phyloP scores from a whole-genome alignment of 495 filamentous ascomycete genomes.

The Geoglossum glabrum region DNA sequence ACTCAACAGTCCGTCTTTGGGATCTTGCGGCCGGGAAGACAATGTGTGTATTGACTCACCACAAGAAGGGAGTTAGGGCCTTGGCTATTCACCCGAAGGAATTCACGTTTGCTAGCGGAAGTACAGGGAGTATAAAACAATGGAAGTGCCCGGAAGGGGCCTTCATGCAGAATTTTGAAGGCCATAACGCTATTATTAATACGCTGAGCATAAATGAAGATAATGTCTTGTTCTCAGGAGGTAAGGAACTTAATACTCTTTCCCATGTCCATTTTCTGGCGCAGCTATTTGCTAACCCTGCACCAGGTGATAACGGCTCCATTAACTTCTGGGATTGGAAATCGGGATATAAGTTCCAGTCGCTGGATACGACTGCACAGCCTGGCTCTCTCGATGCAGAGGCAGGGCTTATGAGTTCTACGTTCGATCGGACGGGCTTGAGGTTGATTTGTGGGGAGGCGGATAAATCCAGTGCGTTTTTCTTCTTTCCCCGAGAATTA shows the following conservation, averaged over 20 bases:
- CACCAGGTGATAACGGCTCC: constrained; percentile 61
- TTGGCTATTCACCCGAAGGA: constrained; percentile 75
- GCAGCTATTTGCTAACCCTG: not conserved
- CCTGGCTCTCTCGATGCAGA: constrained; percentile 89
- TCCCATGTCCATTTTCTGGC: not conserved
- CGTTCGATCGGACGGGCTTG: constrained; percentile 73
- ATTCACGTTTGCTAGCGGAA: constrained; percentile 89
- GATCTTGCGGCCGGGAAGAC: constrained; percentile 92
- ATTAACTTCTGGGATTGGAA: constrained; percentile 99
- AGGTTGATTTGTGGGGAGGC: constrained; percentile 85
- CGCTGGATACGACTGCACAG: constrained; percentile 73
- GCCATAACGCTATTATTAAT: constrained; percentile 92
- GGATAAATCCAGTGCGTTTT: constrained; percentile 64
- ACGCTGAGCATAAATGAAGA: constrained; percentile 84
- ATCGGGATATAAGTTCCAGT: constrained; percentile 77
- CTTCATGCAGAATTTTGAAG: constrained; percentile 99
- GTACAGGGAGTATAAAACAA: constrained; percentile 89
- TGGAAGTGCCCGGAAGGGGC: constrained; percentile 98
- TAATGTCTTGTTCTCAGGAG: constrained; percentile 86
- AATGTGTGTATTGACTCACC: constrained; percentile 89
- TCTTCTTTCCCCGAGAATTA: not conserved
- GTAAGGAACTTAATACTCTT: constrained; percentile 6
- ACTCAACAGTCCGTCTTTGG: constrained; percentile 85
- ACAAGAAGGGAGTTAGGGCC: constrained; percentile 91
- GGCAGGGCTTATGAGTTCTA: constrained; percentile 79